These are phyloP conservation scores for Chaetomium sp. DNA, from an alignment of 2,329 filamentous ascomycete genomes.

Conservation along the genomic window DNA sequence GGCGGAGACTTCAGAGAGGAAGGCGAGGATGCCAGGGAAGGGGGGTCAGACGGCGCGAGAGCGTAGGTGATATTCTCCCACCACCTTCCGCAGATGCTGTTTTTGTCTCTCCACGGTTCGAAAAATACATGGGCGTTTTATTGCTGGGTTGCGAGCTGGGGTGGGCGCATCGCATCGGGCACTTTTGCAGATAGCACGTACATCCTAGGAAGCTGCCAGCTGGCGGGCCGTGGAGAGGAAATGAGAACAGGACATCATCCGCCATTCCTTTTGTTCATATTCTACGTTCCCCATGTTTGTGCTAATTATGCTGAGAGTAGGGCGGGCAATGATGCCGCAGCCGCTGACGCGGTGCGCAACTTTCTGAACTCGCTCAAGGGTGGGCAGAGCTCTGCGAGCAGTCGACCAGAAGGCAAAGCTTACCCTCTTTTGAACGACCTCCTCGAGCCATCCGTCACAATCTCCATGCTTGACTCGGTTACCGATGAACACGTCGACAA, in stretches of 20 bases:
- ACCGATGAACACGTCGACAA: slow-evolving; percentile 63
- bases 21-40: slow-evolving; percentile 80
- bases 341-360: slow-evolving; percentile 64
- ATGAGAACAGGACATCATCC: slow-evolving; percentile 13
- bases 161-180: slow-evolving; percentile 17
- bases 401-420: slow-evolving; percentile 47
- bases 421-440: slow-evolving; percentile 86
- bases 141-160: slow-evolving; percentile 6
- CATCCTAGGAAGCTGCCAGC: slow-evolving; percentile 17
- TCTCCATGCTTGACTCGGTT: slow-evolving; percentile 64
- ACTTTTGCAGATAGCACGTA: slow-evolving; percentile 21
- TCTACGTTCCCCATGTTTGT: neutral
- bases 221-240: slow-evolving; percentile 16
- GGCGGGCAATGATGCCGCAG: slow-evolving; percentile 54
- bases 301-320: slow-evolving; percentile 17
- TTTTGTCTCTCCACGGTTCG: slow-evolving; percentile 6
- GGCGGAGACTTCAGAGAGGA: slow-evolving; percentile 89
- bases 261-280: slow-evolving; percentile 1
- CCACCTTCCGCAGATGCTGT: slow-evolving; percentile 8
- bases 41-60: slow-evolving; percentile 94
- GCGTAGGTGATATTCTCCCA: slow-evolving; percentile 72
- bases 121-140: neutral
- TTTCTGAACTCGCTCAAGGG: slow-evolving; percentile 77
- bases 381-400: slow-evolving; percentile 35
- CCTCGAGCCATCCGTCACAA: slow-evolving; percentile 67